Base-by-base conservation (phyloP, 306 rosid genomes). In the Vigna radiata region DNA sequence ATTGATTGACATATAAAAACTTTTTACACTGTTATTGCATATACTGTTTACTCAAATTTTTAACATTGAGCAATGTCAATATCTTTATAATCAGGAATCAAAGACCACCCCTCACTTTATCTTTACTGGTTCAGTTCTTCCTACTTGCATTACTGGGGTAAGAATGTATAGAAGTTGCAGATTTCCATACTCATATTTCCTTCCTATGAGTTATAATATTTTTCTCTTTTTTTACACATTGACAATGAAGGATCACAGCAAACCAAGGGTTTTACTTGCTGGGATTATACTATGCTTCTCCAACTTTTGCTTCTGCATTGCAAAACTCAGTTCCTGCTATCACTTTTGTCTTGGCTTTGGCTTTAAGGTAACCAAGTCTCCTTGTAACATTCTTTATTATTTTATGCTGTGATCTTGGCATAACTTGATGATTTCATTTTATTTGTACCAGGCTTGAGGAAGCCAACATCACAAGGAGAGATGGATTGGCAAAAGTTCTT, bases 251-350 rank as follows among this genome's bases (percentile, higher is more conserved):
- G 36, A 85, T 87, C 62, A 88, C 96, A n/a, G 93, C 93, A 82
- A 90, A 88, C 70, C 90, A 90, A 78, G 93, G 91, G 15, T 90
- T 89, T 75, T 90, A 90, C 80, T 85, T 88, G 81, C 81, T 90
- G 80, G 96, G 93, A 36, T 46, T 90, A 53, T 87, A 88, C 64
- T 87, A 85, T 83, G 89, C 90, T 80, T 85, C 90, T 78, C 96
- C 93, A 54, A 88, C 91, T 39, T 88, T 90, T 83, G 91, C 96
- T 82, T 90, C 90, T 80, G 96, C 96, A 61, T 87, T 87, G 90
- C 93, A 90, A 81, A 90, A 88, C 73, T 90, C 89, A 29, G 93
- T 90, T 68, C 91, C 90, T 27, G 91, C 93, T 0, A 88, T 90
- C 61, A 87, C 96, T 29, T 87, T 90, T 63, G 48, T 90, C 15